phyloP scores from a whole-genome alignment of 768 basidiomycete genomes.

The Gloeostereum incarnatum region DNA sequence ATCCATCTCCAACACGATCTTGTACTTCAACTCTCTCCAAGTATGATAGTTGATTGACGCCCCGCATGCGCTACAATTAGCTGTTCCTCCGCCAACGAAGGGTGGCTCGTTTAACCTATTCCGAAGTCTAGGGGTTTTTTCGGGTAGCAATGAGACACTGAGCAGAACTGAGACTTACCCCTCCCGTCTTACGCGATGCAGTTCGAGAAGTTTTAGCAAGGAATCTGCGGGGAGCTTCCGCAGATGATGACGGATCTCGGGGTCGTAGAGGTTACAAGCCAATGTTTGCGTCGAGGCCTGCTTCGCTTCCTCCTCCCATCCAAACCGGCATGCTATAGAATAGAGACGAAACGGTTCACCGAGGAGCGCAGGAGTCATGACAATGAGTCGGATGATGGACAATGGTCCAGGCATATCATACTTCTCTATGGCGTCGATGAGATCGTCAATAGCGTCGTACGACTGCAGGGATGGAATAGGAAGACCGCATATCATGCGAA shows the following conservation, averaged over 20 bases:
- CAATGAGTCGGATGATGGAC: constrained; percentile 50
- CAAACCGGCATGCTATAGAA: constrained; percentile 44
- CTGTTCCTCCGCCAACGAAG: constrained; percentile 37
- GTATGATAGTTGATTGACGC: constrained; percentile 43
- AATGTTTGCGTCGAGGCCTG: constrained; percentile 47
- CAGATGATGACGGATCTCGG: constrained; percentile 33
- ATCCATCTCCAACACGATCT: constrained; percentile 50
- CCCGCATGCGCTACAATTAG: constrained; percentile 46
- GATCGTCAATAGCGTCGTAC: constrained; percentile 43
- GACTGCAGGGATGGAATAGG: constrained; percentile 21
- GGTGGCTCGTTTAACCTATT: constrained; percentile 44
- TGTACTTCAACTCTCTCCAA: constrained; percentile 57
- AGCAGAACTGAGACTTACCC: constrained; percentile 14
- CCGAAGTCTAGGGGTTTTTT: constrained; percentile 21
- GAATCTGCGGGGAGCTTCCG: constrained; percentile 37
- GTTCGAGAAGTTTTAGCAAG: constrained; percentile 42
- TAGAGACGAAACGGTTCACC: constrained; percentile 45
- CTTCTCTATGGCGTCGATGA: constrained; percentile 59
- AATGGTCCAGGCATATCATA: constrained; percentile 63
- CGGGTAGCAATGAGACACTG: neutral
- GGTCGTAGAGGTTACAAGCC: constrained; percentile 38
- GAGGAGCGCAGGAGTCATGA: constrained; percentile 41
- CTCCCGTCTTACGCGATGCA: constrained; percentile 46
- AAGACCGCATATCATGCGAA: constrained; percentile 56
- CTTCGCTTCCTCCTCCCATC: constrained; percentile 48